phyloP scores from a whole-genome alignment of 176 grass and related monocot genomes.

The Lolium rigidum region DNA sequence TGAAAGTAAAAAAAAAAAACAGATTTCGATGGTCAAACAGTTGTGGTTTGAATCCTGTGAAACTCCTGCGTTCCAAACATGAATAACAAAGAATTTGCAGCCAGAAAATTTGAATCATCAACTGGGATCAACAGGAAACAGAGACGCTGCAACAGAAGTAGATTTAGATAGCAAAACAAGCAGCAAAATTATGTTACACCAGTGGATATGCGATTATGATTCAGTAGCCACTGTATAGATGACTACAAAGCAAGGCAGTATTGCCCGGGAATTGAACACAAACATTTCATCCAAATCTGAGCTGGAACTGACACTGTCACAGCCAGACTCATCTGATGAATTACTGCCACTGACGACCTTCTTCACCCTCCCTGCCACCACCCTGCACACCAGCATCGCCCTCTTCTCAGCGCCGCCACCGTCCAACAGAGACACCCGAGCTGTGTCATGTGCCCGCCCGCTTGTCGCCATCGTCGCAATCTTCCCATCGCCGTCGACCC shows the following conservation, averaged over 20 bases:
- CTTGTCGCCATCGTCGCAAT: constrained; percentile 76
- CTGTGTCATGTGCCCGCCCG: constrained; percentile 62
- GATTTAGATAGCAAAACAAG: neutral
- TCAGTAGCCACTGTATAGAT: constrained; percentile 74
- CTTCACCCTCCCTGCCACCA: constrained; percentile 88
- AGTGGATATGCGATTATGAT: neutral
- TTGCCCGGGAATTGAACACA: constrained; percentile 74
- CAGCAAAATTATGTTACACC: neutral
- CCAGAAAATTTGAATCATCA: neutral
- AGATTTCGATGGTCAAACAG: neutral
- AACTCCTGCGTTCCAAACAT: neutral
- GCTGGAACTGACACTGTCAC: constrained; percentile 33
- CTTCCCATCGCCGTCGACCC: constrained; percentile 58
- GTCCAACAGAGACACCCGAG: neutral
- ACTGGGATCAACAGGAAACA: neutral
- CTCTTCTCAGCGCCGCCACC: constrained; percentile 49
- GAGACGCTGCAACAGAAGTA: neutral
- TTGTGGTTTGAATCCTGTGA: neutral
- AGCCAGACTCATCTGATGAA: constrained; percentile 50
- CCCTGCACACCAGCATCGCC: constrained; percentile 88
- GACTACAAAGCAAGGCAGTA: constrained; percentile 90
- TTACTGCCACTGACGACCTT: constrained; percentile 26
- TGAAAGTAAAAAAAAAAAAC: neutral
- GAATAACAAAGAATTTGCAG: neutral
- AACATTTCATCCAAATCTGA: constrained; percentile 76